These are phyloP conservation scores for Pseudoperonospora humuli DNA, from an alignment of 352 stramenopile species.

Conservation along the genomic window DNA sequence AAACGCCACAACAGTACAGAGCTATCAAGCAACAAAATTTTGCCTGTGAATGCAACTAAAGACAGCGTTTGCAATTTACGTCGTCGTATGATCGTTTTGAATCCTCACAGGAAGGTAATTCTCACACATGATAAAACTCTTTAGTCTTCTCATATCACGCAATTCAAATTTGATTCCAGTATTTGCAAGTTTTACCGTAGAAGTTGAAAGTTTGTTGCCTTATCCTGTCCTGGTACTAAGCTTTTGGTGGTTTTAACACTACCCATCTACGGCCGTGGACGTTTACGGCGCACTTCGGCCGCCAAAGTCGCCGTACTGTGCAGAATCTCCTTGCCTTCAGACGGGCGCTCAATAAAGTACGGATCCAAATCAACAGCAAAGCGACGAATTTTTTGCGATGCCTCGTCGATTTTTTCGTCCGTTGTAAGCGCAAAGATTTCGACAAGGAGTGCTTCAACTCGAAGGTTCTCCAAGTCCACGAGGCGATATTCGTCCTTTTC, in stretches of 20 bases:
- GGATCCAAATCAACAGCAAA: slow-evolving; percentile 76
- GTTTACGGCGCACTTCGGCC: slow-evolving; percentile 72
- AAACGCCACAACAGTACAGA: slow-evolving; percentile 18
- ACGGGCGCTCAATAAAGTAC: slow-evolving; percentile 80
- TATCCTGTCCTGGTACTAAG: too few relatives aligned
- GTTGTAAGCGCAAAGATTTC: slow-evolving; percentile 79
- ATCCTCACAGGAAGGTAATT: not conserved
- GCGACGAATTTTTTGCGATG: slow-evolving; percentile 71
- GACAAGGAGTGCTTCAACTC: slow-evolving; percentile 77
- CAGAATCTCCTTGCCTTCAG: slow-evolving; percentile 78
- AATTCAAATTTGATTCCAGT: too few relatives aligned
- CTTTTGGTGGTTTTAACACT: not conserved
- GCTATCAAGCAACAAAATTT: slow-evolving; percentile 20
- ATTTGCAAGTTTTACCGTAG: too few relatives aligned
- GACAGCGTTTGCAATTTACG: not conserved
- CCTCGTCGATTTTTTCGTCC: slow-evolving; percentile 82
- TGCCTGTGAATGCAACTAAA: slow-evolving; percentile 50
- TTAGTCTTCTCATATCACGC: too few relatives aligned
- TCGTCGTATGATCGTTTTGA: not conserved
- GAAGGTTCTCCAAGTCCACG: slow-evolving; percentile 75
- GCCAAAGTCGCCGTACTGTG: slow-evolving; percentile 75
- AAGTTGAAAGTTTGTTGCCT: too few relatives aligned
- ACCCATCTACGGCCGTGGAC: slow-evolving; percentile 35
- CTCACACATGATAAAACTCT: not conserved
- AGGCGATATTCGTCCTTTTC: slow-evolving; percentile 80